Evolutionary conservation across 2,329 filamentous ascomycete species (phyloP).

Genomic region (Cladosporium sphaerospermum): DNA sequence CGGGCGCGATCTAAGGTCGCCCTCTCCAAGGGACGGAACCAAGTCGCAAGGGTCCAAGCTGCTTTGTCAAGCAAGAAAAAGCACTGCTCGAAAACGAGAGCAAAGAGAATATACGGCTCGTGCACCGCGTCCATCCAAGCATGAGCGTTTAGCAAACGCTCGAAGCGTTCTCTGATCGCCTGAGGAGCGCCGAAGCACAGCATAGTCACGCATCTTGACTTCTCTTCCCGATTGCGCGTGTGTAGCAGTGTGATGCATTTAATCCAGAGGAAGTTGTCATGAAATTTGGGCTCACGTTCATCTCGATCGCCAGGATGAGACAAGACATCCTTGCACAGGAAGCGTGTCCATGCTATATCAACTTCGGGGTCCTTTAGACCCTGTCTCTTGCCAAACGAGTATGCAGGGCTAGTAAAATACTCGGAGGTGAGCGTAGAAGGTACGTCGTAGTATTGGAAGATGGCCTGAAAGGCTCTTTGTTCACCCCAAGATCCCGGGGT

Average conservation of each 20-base stretch:
- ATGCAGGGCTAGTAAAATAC: neutral
- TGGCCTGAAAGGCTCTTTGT: neutral
- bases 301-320: neutral
- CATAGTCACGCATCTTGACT: neutral
- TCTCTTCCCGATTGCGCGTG: neutral
- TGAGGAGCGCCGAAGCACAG: neutral
- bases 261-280: constrained; percentile 4
- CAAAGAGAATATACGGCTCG: constrained; percentile 30
- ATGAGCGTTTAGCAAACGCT: neutral
- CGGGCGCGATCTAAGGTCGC: constrained; percentile 19
- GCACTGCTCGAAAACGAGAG: constrained; percentile 28
- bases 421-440: neutral
- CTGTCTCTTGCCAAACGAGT: neutral
- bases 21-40: constrained; percentile 29
- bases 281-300: neutral
- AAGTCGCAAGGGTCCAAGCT: constrained; percentile 25
- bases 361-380: neutral
- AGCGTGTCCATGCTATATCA: constrained; percentile 1
- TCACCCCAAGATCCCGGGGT: neutral
- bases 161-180: neutral
- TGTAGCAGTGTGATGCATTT: neutral
- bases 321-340: constrained; percentile 2
- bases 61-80: constrained; percentile 27
- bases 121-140: constrained; percentile 24
- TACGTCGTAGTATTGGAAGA: neutral